phyloP scores from a whole-genome alignment of 371 early-diverging fungal genomes.

The Haplosporangium sp. region DNA sequence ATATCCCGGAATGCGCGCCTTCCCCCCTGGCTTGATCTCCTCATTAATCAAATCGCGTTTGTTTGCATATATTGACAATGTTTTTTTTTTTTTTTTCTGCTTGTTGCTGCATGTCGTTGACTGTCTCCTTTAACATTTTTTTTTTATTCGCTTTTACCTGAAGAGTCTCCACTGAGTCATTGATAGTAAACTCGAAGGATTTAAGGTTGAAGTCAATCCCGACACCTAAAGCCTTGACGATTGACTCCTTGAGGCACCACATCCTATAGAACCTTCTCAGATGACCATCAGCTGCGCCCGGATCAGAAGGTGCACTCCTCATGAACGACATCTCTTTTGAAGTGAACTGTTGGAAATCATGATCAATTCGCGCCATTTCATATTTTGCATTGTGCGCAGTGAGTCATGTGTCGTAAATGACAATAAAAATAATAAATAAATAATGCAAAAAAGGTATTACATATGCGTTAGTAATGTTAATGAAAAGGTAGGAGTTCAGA shows the following conservation, averaged over 20 bases:
- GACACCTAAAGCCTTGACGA: slow-evolving; percentile 40
- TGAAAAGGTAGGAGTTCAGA: not conserved
- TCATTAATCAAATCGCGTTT: too few relatives aligned
- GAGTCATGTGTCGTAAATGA: not conserved
- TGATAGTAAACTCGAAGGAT: slow-evolving; percentile 38
- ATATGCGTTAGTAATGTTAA: too few relatives aligned
- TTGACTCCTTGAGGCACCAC: slow-evolving; percentile 54
- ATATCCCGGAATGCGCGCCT: too few relatives aligned
- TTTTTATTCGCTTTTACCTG: slow-evolving; percentile 17
- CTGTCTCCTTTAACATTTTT: not conserved
- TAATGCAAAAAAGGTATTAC: too few relatives aligned
- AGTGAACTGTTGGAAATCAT: slow-evolving; percentile 23
- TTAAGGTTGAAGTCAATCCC: slow-evolving; percentile 28
- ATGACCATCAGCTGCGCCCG: slow-evolving; percentile 12
- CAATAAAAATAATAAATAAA: too few relatives aligned
- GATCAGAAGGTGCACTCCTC: slow-evolving; percentile 19
- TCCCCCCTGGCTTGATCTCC: too few relatives aligned
- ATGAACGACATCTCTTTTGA: slow-evolving; percentile 23
- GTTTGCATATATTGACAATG: too few relatives aligned
- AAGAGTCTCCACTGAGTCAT: slow-evolving; percentile 24
- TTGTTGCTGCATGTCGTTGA: too few relatives aligned
- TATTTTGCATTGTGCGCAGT: not conserved
- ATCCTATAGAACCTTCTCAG: slow-evolving; percentile 41
- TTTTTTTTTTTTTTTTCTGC: too few relatives aligned
- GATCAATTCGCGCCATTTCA: not conserved